A percentile compares a stretch with the other conserved stretches of the same genome.
phyloP scores from a whole-genome alignment of 305 asterid genomes.

The Fraxinus angustifolia region DNA sequence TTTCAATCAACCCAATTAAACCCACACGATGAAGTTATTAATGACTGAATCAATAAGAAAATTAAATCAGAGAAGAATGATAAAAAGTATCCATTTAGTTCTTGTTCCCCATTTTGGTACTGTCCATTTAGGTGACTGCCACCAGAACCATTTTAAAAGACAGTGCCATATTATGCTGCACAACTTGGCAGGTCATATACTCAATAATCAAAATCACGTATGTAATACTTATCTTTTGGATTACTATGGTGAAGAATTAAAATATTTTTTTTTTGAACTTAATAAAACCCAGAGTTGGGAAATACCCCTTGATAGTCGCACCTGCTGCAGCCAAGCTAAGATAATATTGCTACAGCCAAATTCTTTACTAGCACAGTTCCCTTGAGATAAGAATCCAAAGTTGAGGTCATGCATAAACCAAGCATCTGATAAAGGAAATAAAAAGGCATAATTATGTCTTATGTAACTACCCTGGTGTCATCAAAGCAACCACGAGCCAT shows the following conservation, averaged over 20 bases:
- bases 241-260: slow-evolving; percentile 12
- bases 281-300: slow-evolving; percentile 25
- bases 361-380: slow-evolving; percentile 77
- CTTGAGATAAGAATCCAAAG: slow-evolving; percentile 39
- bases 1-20: slow-evolving; percentile 14
- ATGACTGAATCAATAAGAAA: slow-evolving; percentile 8
- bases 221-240: slow-evolving; percentile 3
- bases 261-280: not conserved
- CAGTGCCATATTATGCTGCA: slow-evolving; percentile 13
- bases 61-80: slow-evolving; percentile 1
- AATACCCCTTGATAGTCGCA: slow-evolving; percentile 91
- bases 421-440: slow-evolving; percentile 18
- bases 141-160: not conserved
- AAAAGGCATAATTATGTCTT: slow-evolving; percentile 22
- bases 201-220: slow-evolving; percentile 5
- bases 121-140: not conserved
- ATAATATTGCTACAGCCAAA: slow-evolving; percentile 93
- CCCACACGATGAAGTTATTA: slow-evolving; percentile 8
- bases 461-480: slow-evolving; percentile 76
- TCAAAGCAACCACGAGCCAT: slow-evolving; percentile 91
- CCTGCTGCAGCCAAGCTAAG: slow-evolving; percentile 97
- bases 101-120: not conserved
- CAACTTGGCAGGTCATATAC: slow-evolving; percentile 2
- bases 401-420: slow-evolving; percentile 28
- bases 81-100: slow-evolving; percentile 13